Percentiles rank a stretch among this genome's conserved stretches.
phyloP scores from a whole-genome alignment of 164 flowering plant species.

The Buxus sempervirens region DNA sequence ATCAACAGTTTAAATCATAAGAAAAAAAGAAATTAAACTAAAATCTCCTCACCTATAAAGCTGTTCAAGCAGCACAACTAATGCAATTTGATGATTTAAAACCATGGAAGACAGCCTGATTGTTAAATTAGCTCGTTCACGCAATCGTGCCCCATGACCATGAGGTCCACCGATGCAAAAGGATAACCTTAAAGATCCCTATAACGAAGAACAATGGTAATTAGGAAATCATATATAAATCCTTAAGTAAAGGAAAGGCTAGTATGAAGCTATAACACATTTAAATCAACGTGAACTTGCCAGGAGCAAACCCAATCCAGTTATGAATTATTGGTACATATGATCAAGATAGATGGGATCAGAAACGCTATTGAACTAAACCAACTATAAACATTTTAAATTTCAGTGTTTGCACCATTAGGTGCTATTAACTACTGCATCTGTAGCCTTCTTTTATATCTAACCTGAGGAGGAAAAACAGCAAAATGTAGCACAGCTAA shows the following conservation, averaged over 20 bases:
- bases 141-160: constrained; percentile 72
- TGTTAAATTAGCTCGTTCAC: constrained; percentile 65
- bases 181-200: constrained; percentile 73
- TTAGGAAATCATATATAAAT: background rate
- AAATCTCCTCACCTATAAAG: constrained; percentile 56
- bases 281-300: background rate
- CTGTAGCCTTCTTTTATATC: too few species aligned
- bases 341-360: too few species aligned
- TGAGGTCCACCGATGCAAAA: constrained; percentile 94
- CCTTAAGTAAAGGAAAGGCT: background rate
- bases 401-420: background rate
- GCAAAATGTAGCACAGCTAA: constrained; percentile 44
- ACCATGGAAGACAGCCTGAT: constrained; percentile 76
- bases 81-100: constrained; percentile 80
- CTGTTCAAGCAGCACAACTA: constrained; percentile 76
- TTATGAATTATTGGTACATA: too few species aligned
- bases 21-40: background rate
- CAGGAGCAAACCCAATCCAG: too few species aligned
- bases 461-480: too few species aligned
- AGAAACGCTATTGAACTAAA: too few species aligned
- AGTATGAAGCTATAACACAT: background rate
- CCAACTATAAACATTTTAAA: too few species aligned
- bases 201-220: constrained; percentile 1
- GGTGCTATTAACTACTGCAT: background rate
- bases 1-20: background rate